Base-by-base conservation (phyloP, 352 stramenopile species). In the Pythium insidiosum region DNA sequence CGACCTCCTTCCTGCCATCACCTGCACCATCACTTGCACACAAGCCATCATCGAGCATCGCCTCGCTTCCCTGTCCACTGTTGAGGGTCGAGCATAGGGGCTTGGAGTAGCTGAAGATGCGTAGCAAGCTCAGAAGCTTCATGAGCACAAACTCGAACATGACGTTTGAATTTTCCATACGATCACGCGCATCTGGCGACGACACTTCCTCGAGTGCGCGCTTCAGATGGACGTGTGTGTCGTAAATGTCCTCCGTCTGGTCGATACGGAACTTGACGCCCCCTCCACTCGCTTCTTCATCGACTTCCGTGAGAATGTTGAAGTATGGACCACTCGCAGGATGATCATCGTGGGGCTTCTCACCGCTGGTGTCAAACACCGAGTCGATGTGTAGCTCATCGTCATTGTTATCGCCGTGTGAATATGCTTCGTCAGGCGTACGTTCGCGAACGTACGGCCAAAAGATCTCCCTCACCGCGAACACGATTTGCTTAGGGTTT, bases 121-220 rank as follows among this genome's bases (percentile, higher is more conserved):
- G 69, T 43, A 91, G 53, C 23, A 91, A 41, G 25, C 67, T 68
- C 39, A 88, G 48, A 53, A 88, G 47, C 40, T 91, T 88, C 38
- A 73, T 70, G 26, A 88, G 48, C 19, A 70, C 79, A 43, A 72
- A 69, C 58, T 91, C 78, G 37, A 88, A 85, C n/a, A 88, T 52
- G n/a, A 88, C 70, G 39, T 88, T 84, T 19, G 73, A 81, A 43
- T 83, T 79, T 39, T 81, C 69, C 63, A 91, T 82, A 31, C 73
- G 73, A 34, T 88, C 75, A 13, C 76, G 67, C 10, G 73, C 66
- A 37, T 88, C 75, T 0, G 74, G 74, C 4, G 69, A 84, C 37
- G 69, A 80, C 33, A 83, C 77, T 21, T 73, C 52, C 19, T 79
- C 69, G 9, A 91, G 62, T 6, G 71, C 70, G 33, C 58, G 60